A percentile compares a stretch with the other conserved stretches of the same genome.
Conservation (phyloP, 2,329 filamentous ascomycete genomes). For the Botrytis medusae region DNA sequence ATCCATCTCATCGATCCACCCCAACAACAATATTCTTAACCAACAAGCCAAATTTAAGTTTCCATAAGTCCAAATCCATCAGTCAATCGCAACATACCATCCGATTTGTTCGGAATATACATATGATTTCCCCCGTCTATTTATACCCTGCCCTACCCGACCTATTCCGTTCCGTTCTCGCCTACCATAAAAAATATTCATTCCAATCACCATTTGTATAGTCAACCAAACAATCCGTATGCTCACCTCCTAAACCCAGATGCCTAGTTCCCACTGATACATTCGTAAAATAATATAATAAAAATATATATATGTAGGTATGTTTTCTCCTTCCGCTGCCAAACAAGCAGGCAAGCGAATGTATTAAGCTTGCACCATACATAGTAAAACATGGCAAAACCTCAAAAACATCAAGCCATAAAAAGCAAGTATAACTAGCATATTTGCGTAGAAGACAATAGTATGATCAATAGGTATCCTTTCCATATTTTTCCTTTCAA, state of each 20-base stretch:
- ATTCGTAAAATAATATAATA: constrained; percentile 2
- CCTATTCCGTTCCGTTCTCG: background rate
- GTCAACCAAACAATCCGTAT: background rate
- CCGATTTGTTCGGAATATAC: background rate
- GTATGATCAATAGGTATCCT: constrained; percentile 18
- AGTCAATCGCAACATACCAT: background rate
- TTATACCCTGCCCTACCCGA: background rate
- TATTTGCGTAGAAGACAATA: constrained; percentile 18
- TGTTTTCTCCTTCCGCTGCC: background rate
- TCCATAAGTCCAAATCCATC: background rate
- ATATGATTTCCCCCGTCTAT: constrained; percentile 15
- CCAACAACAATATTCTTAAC: background rate
- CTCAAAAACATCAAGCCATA: constrained; percentile 15
- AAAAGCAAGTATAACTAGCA: constrained; percentile 20
- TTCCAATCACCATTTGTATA: constrained; percentile 10
- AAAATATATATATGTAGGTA: constrained; percentile 9
- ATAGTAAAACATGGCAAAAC: background rate
- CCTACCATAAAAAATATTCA: background rate
- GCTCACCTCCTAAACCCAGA: background rate
- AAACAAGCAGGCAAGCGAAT: background rate
- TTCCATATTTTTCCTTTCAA: constrained; percentile 12
- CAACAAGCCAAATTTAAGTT: background rate
- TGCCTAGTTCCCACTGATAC: background rate
- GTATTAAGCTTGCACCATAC: constrained; percentile 13
- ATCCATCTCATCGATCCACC: background rate